These are phyloP conservation scores for Thelephora terrestris DNA, from an alignment of 1,284 basidiomycete genomes.

Conservation along the genomic window DNA sequence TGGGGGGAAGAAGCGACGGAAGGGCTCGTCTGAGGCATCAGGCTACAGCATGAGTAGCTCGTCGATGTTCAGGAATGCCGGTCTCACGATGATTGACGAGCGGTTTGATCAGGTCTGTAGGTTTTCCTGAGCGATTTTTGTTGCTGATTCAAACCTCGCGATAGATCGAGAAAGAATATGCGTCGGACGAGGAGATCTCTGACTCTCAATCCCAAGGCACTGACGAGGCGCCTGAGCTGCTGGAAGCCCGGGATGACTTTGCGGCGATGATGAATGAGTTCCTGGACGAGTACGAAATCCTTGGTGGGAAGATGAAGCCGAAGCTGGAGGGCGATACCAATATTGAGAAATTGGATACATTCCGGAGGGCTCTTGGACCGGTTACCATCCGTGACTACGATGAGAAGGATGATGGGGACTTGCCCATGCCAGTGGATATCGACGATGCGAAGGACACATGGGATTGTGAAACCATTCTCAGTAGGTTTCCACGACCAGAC, in stretches of 20 bases:
- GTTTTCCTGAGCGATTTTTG: not conserved
- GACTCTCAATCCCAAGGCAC: slow-evolving; percentile 41
- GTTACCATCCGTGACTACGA: slow-evolving; percentile 43
- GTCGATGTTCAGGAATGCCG: slow-evolving; percentile 90
- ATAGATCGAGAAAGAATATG: slow-evolving; percentile 72
- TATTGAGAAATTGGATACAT: slow-evolving; percentile 67
- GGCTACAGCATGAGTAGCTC: slow-evolving; percentile 97
- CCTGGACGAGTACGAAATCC: slow-evolving; percentile 83
- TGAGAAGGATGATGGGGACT: slow-evolving; percentile 35
- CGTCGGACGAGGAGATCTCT: slow-evolving; percentile 46
- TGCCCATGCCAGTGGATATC: slow-evolving; percentile 41
- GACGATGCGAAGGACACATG: slow-evolving; percentile 73
- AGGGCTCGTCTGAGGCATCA: slow-evolving; percentile 73
- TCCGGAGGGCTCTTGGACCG: slow-evolving; percentile 71
- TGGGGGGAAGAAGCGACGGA: slow-evolving; percentile 68
- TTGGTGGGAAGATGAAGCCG: slow-evolving; percentile 82
- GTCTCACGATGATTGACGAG: slow-evolving; percentile 83
- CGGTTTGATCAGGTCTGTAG: slow-evolving; percentile 79
- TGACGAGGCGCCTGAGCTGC: slow-evolving; percentile 64
- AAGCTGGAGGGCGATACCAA: slow-evolving; percentile 63
- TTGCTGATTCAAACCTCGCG: not conserved
- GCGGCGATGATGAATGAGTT: slow-evolving; percentile 91
- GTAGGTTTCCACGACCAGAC: slow-evolving; percentile 37
- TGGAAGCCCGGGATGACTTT: slow-evolving; percentile 82
- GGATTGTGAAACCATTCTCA: slow-evolving; percentile 92